A percentile compares a stretch with the other conserved stretches of the same genome.
These are phyloP conservation scores for Xylaria bambusicola DNA, from an alignment of 495 filamentous ascomycete genomes.

Conservation along the genomic window DNA sequence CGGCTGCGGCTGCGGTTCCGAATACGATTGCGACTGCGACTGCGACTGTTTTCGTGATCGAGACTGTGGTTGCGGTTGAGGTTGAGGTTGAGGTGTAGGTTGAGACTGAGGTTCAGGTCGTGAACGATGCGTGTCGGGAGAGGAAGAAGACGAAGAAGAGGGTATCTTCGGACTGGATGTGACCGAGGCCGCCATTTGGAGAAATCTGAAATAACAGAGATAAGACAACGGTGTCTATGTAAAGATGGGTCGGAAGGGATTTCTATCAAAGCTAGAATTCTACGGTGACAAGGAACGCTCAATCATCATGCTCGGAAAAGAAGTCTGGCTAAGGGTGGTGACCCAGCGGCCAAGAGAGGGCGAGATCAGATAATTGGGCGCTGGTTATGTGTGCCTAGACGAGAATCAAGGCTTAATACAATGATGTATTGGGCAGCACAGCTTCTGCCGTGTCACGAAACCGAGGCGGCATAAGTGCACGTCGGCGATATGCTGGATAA, in stretches of 20 bases:
- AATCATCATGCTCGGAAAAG: neutral
- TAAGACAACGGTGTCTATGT: neutral
- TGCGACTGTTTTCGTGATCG: slow-evolving; percentile 5
- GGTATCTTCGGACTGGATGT: slow-evolving; percentile 22
- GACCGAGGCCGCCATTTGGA: slow-evolving; percentile 29
- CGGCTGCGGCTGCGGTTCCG: neutral
- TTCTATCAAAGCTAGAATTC: neutral
- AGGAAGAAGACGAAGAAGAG: slow-evolving; percentile 7
- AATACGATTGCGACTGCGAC: slow-evolving; percentile 17
- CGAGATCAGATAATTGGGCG: neutral
- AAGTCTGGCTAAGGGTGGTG: slow-evolving; percentile 8
- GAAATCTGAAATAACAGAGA: neutral
- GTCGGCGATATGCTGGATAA: neutral
- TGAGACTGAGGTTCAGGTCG: slow-evolving; percentile 11
- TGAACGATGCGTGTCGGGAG: slow-evolving; percentile 14
- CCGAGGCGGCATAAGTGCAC: slow-evolving; percentile 26
- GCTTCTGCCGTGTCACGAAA: slow-evolving; percentile 28
- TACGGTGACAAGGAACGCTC: slow-evolving; percentile 1
- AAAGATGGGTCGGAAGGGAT: neutral
- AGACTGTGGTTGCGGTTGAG: slow-evolving; percentile 5
- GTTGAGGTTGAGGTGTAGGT: neutral
- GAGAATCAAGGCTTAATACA: slow-evolving; percentile 14
- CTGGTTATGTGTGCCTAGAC: slow-evolving; percentile 8
- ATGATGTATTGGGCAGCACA: slow-evolving; percentile 26
- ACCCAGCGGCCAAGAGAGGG: neutral